Base-by-base conservation (phyloP, 23 red algal genomes). In the Cyanidioschyzon merolae region DNA sequence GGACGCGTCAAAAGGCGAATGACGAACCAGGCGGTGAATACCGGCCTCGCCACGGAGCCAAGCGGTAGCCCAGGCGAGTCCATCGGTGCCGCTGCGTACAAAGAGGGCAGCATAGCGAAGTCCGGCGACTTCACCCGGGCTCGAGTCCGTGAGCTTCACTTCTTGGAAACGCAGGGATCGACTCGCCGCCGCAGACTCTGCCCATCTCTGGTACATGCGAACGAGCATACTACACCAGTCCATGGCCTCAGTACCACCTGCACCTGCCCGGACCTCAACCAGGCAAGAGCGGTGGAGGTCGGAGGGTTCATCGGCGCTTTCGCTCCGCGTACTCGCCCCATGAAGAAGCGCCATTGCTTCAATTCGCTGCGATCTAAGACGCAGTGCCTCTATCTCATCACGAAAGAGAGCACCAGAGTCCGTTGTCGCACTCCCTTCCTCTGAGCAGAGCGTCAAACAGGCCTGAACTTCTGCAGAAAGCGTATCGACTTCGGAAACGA, bases 1-100 rank as follows among this genome's bases (percentile, higher is more conserved):
- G 59, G 82, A 79, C 37, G 93, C 77, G 75, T 97, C 93, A 58
- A 87, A 89, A 17, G 88, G 82, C 0, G 93, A 87, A 24, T 90
- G 83, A 37, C 93, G 80, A 34, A 90, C 87, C 45, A 97, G 87
- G 35, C 93, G 82, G 76, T 97, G 93, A 37, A 97, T 87, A 34
- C 93, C 93, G 24, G 93, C 93, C 68, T 97, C 93, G 31, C n/a
- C 38, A 30, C 26, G 39, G 2, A 96, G 25, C 12, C 40, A 41
- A 16, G 76, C 35, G 36, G 45, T 54, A 7, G 45, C 45, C 45
- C 7, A 54, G 12, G 45, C 45, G 12, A 54, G 7, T 15, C 45
- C 45, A 54, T 54, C 45, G 12, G 45, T 21, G 12, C 45, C 45
- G 45, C 45, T 54, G 21, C 45, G 45, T 15, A 54, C 21, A 15